Evolutionary conservation across 805 yeast species (phyloP), one percentile per base, ranked within the genome.

Genomic region (Metschnikowia peoriensis): DNA sequence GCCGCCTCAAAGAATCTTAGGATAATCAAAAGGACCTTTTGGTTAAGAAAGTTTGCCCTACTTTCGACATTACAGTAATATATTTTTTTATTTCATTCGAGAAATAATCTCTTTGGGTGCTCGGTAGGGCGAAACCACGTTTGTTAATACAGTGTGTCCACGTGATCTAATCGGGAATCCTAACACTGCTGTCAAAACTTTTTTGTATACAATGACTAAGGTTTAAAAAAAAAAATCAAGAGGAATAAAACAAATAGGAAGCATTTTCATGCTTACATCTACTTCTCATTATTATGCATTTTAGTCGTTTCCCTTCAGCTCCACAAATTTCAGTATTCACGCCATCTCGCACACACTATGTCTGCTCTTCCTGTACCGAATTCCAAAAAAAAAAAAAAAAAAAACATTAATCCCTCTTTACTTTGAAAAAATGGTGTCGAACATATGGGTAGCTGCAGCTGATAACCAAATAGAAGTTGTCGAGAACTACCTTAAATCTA

Each of bases 371-470:
- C 53, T 51, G 53, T 51, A 46, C 40, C 47, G 22, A 32, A 15
- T 43, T 7, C 14, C 14, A 12, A 28, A 34, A 41, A 28, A 32
- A 32, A n/a, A 8, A 9, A 32, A 32, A 22, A 22, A 22, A 22
- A 22, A 3, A 22, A 22, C 22, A 22, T 22, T 22, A 22, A 39
- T 27, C 15, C 12, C 35, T 15, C 44, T 38, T 41, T 32, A 40
- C 50, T 29, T 44, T 12, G 29, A 41, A 38, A 38, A n/a, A 29
- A 74, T 73, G 78, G 73, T 66, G 28, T 55, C 81, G 59, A 93
- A 94, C 69, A 83, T 94, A 53, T 94, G 99, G 99, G 83, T 89
- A 7, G 97, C 97, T 4, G 93, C 97, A 6, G 88, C 97, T 16
- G 99, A 94, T 66, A 86, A 89, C 61, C 81, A 85, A 55, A 53